Evolutionary conservation across 2,329 filamentous ascomycete species (phyloP).

Genomic region (Xylaria sp.): DNA sequence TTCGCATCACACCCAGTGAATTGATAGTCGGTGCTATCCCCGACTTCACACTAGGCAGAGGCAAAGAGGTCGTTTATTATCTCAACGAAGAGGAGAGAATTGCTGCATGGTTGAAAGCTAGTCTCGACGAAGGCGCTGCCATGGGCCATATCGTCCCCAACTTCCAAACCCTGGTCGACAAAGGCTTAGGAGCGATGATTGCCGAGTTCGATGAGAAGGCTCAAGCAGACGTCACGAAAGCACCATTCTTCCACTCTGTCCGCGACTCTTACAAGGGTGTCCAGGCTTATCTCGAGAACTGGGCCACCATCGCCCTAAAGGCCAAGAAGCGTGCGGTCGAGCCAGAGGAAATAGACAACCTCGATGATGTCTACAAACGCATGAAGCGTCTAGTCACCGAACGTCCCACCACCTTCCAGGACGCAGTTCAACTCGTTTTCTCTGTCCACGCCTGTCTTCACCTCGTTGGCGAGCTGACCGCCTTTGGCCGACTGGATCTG

Average conservation of each 20-base stretch:
- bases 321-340: background rate
- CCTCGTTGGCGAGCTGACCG: constrained; percentile 16
- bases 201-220: constrained; percentile 6
- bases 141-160: constrained; percentile 18
- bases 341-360: constrained; percentile 5
- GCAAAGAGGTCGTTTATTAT: constrained; percentile 16
- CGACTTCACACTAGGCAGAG: constrained; percentile 16
- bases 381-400: constrained; percentile 2
- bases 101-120: constrained; percentile 14
- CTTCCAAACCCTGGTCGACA: constrained; percentile 13
- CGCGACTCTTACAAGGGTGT: constrained; percentile 13
- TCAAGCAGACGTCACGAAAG: constrained; percentile 3
- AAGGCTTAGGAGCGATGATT: constrained; percentile 9
- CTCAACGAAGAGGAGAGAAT: constrained; percentile 13
- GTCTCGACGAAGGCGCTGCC: constrained; percentile 7
- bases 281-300: constrained; percentile 12
- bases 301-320: constrained; percentile 10
- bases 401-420: constrained; percentile 11
- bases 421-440: constrained; percentile 17
- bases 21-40: constrained; percentile 15
- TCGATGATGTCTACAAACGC: constrained; percentile 11
- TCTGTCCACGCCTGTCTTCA: constrained; percentile 13
- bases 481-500: constrained; percentile 16
- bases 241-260: constrained; percentile 12
- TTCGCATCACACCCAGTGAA: constrained; percentile 12